Evolutionary conservation across 345 rosid genomes (phyloP), one percentile per base, ranked within the genome.

Genomic region (Pseudoturritis turrita): DNA sequence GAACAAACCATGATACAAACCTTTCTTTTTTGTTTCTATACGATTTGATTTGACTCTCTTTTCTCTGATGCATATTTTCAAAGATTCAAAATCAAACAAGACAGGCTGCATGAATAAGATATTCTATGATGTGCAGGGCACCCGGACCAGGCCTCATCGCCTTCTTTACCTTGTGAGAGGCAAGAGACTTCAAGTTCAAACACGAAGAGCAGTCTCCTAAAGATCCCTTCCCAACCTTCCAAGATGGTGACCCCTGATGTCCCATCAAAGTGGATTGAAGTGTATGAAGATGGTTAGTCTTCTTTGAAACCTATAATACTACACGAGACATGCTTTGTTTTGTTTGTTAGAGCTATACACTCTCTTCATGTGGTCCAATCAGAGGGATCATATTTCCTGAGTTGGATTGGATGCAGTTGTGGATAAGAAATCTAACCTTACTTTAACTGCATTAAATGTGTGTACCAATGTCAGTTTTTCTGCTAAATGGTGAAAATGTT

Each of bases 271-370:
- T 68, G 74, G 74, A 44, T 52, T 33, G 33, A 60, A 35, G 50
- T 75, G 40, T 10, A 61, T 12, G 74, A 75, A 68, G 43, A 68
- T 51, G 79, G 79, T 75, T 43, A 17, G 74, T 51, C 29, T 43
- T 68, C 49, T 44, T 51, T 39, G 45, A 49, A 66, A 6, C 18
- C 4, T 66, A n/a, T n/a, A n/a, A 39, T 40, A 11, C 11, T 17
- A 18, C 63, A 29, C 28, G 53, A 56, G 15, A 35, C 3, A 28
- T 54, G 19, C 63, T 28, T 28, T 68, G 28, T 4, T 26, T 68
- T 43, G 47, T 17, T 41, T 29, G 40, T 18, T 39, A 68, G 2
- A 68, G 15, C 15, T 4, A 25, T n/a, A 68, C 25, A 22, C 43
- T 12, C 43, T 39, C 53, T 37, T 66, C 2, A 10, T 63, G 2